Evolutionary conservation across 2,329 filamentous ascomycete species (phyloP).

Genomic region (Talaromyces sp.): DNA sequence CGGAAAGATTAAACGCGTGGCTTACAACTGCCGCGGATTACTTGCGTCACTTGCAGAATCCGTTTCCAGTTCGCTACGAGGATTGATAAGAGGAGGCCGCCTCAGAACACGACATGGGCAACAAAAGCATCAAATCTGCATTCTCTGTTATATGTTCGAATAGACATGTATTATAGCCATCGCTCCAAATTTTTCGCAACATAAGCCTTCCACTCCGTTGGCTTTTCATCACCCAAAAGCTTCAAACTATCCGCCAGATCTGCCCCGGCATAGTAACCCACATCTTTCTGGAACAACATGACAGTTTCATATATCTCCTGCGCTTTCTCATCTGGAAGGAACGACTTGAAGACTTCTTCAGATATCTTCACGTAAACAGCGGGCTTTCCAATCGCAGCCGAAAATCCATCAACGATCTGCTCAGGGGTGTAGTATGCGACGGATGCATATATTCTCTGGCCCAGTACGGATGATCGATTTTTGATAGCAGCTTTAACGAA

Average conservation of each 20-base stretch:
- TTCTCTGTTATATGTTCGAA: neutral
- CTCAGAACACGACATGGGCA: neutral
- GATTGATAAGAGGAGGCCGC: neutral
- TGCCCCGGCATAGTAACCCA: slow-evolving; percentile 52
- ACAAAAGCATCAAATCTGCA: too few relatives aligned
- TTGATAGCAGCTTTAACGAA: slow-evolving; percentile 34
- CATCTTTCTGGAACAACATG: slow-evolving; percentile 46
- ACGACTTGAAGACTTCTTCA: slow-evolving; percentile 27
- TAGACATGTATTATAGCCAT: neutral
- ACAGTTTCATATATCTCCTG: slow-evolving; percentile 55
- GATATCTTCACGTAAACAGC: slow-evolving; percentile 24
- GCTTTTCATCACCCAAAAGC: slow-evolving; percentile 25
- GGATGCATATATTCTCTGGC: slow-evolving; percentile 46
- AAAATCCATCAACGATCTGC: slow-evolving; percentile 41
- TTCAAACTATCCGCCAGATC: slow-evolving; percentile 25
- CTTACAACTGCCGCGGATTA: too few relatives aligned
- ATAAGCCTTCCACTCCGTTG: slow-evolving; percentile 27
- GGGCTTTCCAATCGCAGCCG: slow-evolving; percentile 40
- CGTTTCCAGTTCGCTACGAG: neutral
- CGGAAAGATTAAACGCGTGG: too few relatives aligned
- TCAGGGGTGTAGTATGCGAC: slow-evolving; percentile 37
- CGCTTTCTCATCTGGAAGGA: slow-evolving; percentile 25
- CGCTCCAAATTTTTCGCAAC: neutral
- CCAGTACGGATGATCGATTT: slow-evolving; percentile 43
- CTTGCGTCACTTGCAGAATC: neutral